These are phyloP conservation scores for Globisporangium orthogonon DNA, from an alignment of 352 stramenopile species.

Conservation along the genomic window DNA sequence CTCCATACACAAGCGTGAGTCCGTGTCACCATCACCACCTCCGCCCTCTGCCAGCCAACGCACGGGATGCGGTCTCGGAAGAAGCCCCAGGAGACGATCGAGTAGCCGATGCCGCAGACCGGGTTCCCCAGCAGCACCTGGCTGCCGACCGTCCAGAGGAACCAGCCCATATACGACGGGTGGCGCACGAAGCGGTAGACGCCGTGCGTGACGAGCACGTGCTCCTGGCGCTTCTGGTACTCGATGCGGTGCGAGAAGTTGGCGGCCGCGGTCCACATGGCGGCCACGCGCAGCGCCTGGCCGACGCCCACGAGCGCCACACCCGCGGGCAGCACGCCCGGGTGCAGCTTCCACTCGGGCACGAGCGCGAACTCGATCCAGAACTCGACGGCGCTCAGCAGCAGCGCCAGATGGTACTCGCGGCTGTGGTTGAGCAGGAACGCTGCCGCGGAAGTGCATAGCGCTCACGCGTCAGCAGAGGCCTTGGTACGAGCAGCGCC, in stretches of 20 bases:
- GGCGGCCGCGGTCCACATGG: slow-evolving; percentile 91
- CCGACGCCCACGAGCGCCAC: slow-evolving; percentile 72
- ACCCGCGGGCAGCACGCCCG: slow-evolving; percentile 46
- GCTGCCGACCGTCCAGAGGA: slow-evolving; percentile 94
- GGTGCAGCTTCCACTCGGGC: slow-evolving; percentile 62
- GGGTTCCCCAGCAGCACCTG: slow-evolving; percentile 93
- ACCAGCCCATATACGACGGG: slow-evolving; percentile 96
- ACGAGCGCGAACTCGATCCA: slow-evolving; percentile 84
- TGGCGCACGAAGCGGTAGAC: slow-evolving; percentile 92
- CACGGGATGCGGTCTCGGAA: slow-evolving; percentile 93
- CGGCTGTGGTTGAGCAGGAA: slow-evolving; percentile 90
- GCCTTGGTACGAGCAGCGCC: background rate
- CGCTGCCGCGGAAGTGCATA: slow-evolving; percentile 21
- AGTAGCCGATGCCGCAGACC: slow-evolving; percentile 83
- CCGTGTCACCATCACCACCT: background rate
- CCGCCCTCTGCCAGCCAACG: slow-evolving; percentile 7
- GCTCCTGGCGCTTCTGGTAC: slow-evolving; percentile 89
- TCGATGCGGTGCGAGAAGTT: slow-evolving; percentile 97
- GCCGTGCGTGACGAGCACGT: slow-evolving; percentile 91
- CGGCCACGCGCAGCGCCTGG: slow-evolving; percentile 85
- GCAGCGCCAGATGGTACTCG: slow-evolving; percentile 84
- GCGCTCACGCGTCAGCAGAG: background rate
- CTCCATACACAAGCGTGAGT: background rate
- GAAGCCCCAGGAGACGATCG: slow-evolving; percentile 90
- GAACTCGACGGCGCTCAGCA: slow-evolving; percentile 88